Evolutionary conservation across 1,139 yeast species (phyloP), one percentile per base, ranked within the genome.

Genomic region (Geotrichum phurueaensis): DNA sequence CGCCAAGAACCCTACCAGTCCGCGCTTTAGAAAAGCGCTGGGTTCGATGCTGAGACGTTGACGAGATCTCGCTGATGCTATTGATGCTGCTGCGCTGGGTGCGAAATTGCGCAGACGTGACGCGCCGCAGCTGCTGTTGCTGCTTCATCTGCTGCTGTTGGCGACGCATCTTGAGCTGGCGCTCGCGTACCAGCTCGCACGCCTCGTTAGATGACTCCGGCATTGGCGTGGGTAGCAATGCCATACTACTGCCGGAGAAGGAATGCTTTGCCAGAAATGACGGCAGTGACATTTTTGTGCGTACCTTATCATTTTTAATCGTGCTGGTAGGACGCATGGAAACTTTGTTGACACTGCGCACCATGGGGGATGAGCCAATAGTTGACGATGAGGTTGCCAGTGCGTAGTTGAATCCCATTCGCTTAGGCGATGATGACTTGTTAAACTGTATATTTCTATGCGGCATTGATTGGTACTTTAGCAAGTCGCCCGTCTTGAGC

Each of bases 1-100:
- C 74, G 7, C 74, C 75, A 57, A 66, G 67, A n/a, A 66, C 57
- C 29, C 62, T 62, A 13, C 65, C 67, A 23, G 63, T 58, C 36
- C 57, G 63, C 13, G 64, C 66, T 53, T 57, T 60, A 4, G 69
- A 55, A 55, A 62, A 64, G 48, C 63, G 60, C 22, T 52, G 59
- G 18, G 57, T 57, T n/a, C 57, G 51, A 39, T 57, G 59, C 39
- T 61, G 50, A n/a, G 48, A 43, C n/a, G 61, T 62, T 23, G 57
- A 51, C 13, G 54, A 27, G 31, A 27, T 27, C 31, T 27, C 31
- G 31, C 31, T 27, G 31, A 27, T 27, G 31, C 31, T 27, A 27
- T 27, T 27, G 9, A 27, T 27, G 31, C 31, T 27, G 31, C 9
- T 27, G 31, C 31, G 31, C 23, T 53, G 54, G 20, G 56, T 51